These are phyloP conservation scores for Cladosporium velox DNA, from an alignment of 2,329 filamentous ascomycete species.

Conservation along the genomic window DNA sequence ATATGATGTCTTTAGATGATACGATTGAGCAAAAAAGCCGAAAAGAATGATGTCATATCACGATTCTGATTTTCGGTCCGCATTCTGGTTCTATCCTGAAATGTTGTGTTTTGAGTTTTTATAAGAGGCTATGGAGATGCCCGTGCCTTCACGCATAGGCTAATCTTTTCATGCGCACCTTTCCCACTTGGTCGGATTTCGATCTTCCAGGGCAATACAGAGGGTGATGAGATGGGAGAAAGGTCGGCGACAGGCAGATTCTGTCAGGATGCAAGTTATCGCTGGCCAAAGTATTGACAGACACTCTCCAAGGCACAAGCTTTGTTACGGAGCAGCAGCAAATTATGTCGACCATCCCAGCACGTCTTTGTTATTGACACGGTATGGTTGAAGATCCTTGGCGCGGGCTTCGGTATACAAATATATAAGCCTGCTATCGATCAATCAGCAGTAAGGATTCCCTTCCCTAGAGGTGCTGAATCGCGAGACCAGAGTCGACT, in stretches of 20 bases:
- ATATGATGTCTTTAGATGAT: neutral
- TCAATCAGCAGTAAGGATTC: neutral
- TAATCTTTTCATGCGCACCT: neutral
- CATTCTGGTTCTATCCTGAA: no score
- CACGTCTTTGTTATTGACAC: no score
- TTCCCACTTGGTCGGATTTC: neutral
- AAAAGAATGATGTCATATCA: neutral
- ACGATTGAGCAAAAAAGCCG: neutral
- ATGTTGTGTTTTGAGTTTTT: no score
- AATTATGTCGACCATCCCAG: neutral
- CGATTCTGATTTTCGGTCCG: neutral
- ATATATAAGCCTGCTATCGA: neutral
- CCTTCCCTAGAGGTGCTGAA: conserved; percentile 1
- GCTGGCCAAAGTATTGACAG: neutral
- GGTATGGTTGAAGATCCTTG: neutral
- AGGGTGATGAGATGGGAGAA: neutral
- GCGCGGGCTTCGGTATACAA: neutral
- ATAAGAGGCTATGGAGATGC: neutral
- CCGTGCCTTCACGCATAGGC: neutral
- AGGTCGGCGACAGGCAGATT: neutral
- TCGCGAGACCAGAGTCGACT: conserved; percentile 38
- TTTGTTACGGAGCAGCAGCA: no score
- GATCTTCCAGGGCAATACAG: no score
- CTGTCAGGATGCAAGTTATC: neutral
- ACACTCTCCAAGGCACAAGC: neutral